Conservation (phyloP, 441 rosid species). For the Dalechampia spathulata region DNA sequence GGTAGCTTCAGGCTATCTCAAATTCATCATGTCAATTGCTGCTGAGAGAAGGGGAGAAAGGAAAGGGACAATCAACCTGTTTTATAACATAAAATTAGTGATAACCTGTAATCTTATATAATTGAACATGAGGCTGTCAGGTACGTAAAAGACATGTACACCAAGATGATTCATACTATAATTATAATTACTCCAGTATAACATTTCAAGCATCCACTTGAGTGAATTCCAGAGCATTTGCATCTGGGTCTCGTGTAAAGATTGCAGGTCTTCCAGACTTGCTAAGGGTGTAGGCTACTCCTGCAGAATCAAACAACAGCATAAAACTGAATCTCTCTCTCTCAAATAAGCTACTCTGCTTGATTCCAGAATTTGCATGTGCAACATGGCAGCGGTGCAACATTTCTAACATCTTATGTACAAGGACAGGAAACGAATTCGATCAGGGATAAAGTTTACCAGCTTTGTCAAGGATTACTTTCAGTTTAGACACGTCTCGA, state of each 20-base stretch:
- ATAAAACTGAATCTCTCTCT: neutral
- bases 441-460: conserved; percentile 30
- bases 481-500: conserved; percentile 66
- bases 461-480: conserved; percentile 67
- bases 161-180: no score
- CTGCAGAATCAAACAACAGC: conserved; percentile 26
- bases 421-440: no score
- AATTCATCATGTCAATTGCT: no score
- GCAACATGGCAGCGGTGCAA: no score
- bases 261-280: conserved; percentile 87
- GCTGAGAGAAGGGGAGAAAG: neutral
- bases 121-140: neutral
- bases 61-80: neutral
- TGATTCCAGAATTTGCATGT: no score
- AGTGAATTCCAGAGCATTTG: conserved; percentile 88
- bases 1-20: no score
- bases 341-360: neutral
- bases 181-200: no score
- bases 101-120: neutral
- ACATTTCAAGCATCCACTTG: conserved; percentile 27
- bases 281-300: conserved; percentile 76
- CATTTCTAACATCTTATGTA: no score
- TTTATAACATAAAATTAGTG: neutral
- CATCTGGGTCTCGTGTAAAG: conserved; percentile 84
- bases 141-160: no score